These are phyloP conservation scores for Phialemonium atrogriseum DNA, from an alignment of 2,329 filamentous ascomycete species.

Conservation along the genomic window DNA sequence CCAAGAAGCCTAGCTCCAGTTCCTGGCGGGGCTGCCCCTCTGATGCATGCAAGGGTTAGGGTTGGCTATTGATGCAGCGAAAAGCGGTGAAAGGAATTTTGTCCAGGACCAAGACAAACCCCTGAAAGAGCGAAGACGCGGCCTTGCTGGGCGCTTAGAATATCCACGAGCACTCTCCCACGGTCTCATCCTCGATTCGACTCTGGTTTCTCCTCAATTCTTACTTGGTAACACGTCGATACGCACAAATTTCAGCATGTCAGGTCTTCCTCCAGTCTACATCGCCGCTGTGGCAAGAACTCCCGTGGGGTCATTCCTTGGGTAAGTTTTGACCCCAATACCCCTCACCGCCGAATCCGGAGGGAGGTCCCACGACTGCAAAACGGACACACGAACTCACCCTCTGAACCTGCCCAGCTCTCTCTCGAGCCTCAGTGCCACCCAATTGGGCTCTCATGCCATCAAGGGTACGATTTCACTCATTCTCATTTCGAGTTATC, in stretches of 20 bases:
- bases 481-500: neutral
- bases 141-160: too few species aligned
- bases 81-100: too few species aligned
- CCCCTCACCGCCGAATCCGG: slow-evolving; percentile 3
- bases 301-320: slow-evolving; percentile 88
- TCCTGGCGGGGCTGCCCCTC: too few species aligned
- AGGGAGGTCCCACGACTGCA: neutral
- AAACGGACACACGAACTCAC: slow-evolving; percentile 9
- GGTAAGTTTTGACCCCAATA: slow-evolving; percentile 48
- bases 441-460: slow-evolving; percentile 79
- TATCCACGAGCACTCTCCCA: too few species aligned
- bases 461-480: slow-evolving; percentile 65
- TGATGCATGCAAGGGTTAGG: too few species aligned
- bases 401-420: slow-evolving; percentile 49
- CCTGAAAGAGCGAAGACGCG: too few species aligned
- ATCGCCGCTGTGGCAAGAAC: slow-evolving; percentile 90
- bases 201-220: slow-evolving; percentile 3
- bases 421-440: slow-evolving; percentile 77
- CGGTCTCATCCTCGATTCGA: neutral
- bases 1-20: slow-evolving; percentile 2
- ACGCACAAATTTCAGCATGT: slow-evolving; percentile 49
- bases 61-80: too few species aligned
- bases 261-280: slow-evolving; percentile 80
- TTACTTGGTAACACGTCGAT: slow-evolving; percentile 3
- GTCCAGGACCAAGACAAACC: too few species aligned